Base-by-base conservation (phyloP, 495 filamentous ascomycete genomes). In the Pyrenula aspistea region DNA sequence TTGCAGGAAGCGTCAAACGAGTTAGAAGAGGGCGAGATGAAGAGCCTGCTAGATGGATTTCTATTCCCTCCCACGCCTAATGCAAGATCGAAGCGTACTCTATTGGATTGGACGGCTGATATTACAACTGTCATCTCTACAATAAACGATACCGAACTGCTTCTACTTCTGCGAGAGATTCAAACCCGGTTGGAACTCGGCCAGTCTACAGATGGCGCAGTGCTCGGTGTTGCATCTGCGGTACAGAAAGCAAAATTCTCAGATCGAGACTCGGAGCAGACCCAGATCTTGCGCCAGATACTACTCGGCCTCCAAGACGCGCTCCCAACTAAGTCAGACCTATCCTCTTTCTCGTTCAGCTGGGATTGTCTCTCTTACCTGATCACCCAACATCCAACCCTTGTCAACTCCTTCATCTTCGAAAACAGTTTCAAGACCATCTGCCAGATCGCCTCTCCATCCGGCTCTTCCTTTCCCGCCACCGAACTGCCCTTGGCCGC, bases 391-490 rank as follows among this genome's bases (percentile, higher is more conserved):
- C 69, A 80, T 60, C 62, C 71, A 19, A 76, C 73, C 23, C 69
- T 74, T 24, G 78, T 89, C 59, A 74, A 76, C 0, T 86, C 90
- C 62, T 86, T 77, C 71, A 86, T 87, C 65, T 80, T 89, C 58
- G 87, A 89, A 56, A 71, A 67, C 42, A 77, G 82, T 20, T 67
- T 90, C 54, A 71, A 76, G 31, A 73, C 73, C 25, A 80, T 88
- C 52, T 71, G 79, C 2, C 68, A 73, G 21, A 67, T 79, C 50
- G 77, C 79, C 57, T 80, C 77, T 19, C 69, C 67, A 20, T 59
- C 64, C 2, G 71, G 71, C 36, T 70, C 72, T 20, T 69, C 74
- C 57, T 62, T 65, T 25, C 56, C 71, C 1, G 60, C 64, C 53
- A 72, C 72, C 50, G 31, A 42, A 42, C 15, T 42, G 15, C 15